Evolutionary conservation across 177 flowering plant species (phyloP).

Genomic region (Vitis hybrid): DNA sequence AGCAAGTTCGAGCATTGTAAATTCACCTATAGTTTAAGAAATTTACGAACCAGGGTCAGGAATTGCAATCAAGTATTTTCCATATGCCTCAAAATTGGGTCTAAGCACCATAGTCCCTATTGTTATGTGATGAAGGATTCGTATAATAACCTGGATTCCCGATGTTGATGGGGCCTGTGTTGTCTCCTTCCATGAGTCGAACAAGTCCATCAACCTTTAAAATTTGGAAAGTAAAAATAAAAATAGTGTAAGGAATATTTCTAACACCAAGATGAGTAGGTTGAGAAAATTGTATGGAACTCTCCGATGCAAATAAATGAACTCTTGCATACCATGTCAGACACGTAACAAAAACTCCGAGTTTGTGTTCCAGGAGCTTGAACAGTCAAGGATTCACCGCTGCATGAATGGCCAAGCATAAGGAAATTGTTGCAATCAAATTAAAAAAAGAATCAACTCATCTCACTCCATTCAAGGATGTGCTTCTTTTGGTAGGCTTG

Average conservation of each 20-base stretch:
- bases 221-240: neutral
- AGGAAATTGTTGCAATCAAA: too few relatives aligned
- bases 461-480: neutral
- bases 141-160: slow-evolving; percentile 80
- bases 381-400: slow-evolving; percentile 76
- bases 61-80: neutral
- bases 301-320: neutral
- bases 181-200: slow-evolving; percentile 88
- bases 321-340: slow-evolving; percentile 78
- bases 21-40: slow-evolving; percentile 51
- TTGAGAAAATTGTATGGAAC: neutral
- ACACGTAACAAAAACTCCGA: slow-evolving; percentile 89
- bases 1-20: slow-evolving; percentile 76
- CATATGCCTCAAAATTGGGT: neutral
- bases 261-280: neutral
- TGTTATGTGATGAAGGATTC: neutral
- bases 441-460: neutral
- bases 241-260: neutral
- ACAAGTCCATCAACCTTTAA: slow-evolving; percentile 85
- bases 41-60: neutral
- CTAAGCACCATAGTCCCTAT: neutral
- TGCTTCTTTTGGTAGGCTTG: too few relatives aligned
- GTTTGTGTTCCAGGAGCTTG: slow-evolving; percentile 95
- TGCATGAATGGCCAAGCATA: slow-evolving; percentile 21
- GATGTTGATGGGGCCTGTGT: slow-evolving; percentile 91